Conservation (phyloP, 257 asterid genomes). For the Ilex asprella region DNA sequence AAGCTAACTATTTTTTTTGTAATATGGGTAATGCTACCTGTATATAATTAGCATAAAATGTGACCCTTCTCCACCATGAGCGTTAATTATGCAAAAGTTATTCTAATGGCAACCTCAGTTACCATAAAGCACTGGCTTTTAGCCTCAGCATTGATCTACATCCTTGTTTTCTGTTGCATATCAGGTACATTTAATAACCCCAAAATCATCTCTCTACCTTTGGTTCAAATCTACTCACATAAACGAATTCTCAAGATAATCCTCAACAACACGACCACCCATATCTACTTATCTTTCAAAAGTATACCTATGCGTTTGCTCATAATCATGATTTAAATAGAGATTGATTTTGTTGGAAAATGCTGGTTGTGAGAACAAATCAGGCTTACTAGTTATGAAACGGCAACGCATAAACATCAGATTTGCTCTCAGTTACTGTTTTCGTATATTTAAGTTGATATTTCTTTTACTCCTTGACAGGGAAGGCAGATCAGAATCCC, state of each 20-base stretch:
- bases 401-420: too few relatives aligned
- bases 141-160: slow-evolving; percentile 19
- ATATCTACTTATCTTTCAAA: too few relatives aligned
- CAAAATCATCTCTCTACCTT: too few relatives aligned
- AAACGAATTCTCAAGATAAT: too few relatives aligned
- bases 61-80: slow-evolving; percentile 2
- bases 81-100: background rate
- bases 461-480: slow-evolving; percentile 26
- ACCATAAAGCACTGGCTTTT: slow-evolving; percentile 21
- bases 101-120: slow-evolving; percentile 34
- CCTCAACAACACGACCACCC: too few relatives aligned
- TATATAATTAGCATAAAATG: slow-evolving; percentile 1
- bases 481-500: slow-evolving; percentile 29
- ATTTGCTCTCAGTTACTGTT: background rate
- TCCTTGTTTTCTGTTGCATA: slow-evolving; percentile 24
- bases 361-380: too few relatives aligned
- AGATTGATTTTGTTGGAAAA: too few relatives aligned
- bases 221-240: too few relatives aligned
- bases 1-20: too few relatives aligned
- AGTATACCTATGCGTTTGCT: too few relatives aligned
- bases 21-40: background rate
- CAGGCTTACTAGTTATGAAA: too few relatives aligned
- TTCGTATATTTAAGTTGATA: background rate
- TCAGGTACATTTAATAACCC: slow-evolving; percentile 25
- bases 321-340: too few relatives aligned